phyloP scores from a whole-genome alignment of 768 basidiomycete genomes.

The Phlegmacium glaucopus region DNA sequence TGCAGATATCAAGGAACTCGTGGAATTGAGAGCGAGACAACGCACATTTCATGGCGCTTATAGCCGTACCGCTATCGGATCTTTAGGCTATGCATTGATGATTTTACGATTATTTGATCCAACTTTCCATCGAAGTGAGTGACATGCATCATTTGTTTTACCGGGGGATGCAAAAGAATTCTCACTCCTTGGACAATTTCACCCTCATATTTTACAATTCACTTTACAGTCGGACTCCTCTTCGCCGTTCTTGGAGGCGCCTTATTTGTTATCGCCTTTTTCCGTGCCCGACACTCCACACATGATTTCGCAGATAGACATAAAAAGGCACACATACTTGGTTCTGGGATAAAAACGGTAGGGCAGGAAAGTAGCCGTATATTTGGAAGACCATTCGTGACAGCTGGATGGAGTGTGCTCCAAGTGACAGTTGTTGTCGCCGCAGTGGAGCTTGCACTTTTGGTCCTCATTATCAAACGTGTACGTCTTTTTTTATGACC shows the following conservation, averaged over 20 bases:
- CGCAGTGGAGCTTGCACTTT: conserved; percentile 59
- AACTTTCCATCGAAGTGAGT: conserved; percentile 70
- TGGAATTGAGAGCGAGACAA: conserved; percentile 75
- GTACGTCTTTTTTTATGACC: conserved; percentile 8
- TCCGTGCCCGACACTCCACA: conserved; percentile 61
- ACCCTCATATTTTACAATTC: not conserved
- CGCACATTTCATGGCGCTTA: conserved; percentile 86
- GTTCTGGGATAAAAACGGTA: conserved; percentile 45
- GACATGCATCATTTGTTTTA: not conserved
- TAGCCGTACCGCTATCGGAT: conserved; percentile 68
- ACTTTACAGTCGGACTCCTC: conserved; percentile 49
- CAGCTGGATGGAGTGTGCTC: conserved; percentile 75
- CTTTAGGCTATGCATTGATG: conserved; percentile 69
- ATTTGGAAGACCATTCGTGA: conserved; percentile 76
- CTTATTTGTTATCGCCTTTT: conserved; percentile 54
- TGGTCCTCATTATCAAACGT: conserved; percentile 53
- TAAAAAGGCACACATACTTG: conserved; percentile 31
- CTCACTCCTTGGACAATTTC: not conserved
- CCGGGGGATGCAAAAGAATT: not conserved
- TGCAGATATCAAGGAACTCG: conserved; percentile 54
- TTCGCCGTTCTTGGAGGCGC: conserved; percentile 61
- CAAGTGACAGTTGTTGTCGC: conserved; percentile 59
- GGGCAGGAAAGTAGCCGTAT: conserved; percentile 60
- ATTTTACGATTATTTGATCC: conserved; percentile 78
- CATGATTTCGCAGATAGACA: conserved; percentile 75